Conservation (phyloP, 1,284 basidiomycete species). For the Laetiporus sulphureus region DNA sequence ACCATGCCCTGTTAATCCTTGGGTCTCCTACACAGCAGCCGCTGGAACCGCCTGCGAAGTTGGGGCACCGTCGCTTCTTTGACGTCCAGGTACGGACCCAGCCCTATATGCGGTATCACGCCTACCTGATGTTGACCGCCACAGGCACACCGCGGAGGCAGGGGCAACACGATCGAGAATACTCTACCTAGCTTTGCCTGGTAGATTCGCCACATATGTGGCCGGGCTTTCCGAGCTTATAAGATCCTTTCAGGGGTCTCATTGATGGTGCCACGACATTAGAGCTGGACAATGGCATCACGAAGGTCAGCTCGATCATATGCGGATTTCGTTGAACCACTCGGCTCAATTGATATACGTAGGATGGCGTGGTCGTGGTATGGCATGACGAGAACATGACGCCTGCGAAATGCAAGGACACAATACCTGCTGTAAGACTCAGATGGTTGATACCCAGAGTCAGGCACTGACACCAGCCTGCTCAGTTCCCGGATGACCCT, state of each 20-base stretch:
- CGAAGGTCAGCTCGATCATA: conserved; percentile 37
- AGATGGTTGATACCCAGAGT: neutral
- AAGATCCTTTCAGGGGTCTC: conserved; percentile 42
- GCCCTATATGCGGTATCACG: conserved; percentile 9
- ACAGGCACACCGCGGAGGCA: conserved; percentile 72
- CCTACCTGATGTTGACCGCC: conserved; percentile 7
- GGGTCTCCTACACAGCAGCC: conserved; percentile 16
- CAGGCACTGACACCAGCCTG: neutral
- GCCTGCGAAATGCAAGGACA: conserved; percentile 61
- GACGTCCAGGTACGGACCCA: conserved; percentile 24
- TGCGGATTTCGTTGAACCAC: neutral
- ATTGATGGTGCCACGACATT: conserved; percentile 70
- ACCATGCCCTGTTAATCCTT: conserved; percentile 14
- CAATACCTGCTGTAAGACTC: conserved; percentile 45
- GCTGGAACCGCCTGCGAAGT: conserved; percentile 5
- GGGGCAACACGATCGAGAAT: conserved; percentile 68
- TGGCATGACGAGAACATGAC: conserved; percentile 73
- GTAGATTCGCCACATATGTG: conserved; percentile 30
- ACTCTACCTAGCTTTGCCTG: conserved; percentile 69
- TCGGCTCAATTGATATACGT: neutral
- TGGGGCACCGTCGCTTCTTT: conserved; percentile 16
- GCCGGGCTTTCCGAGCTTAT: conserved; percentile 3
- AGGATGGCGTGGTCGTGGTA: conserved; percentile 71
- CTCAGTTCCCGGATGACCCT: conserved; percentile 46
- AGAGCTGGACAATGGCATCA: conserved; percentile 74